Evolutionary conservation across 2,329 filamentous ascomycete genomes (phyloP), one percentile per base, ranked within the genome.

Genomic region (Fusarium mexicanum): DNA sequence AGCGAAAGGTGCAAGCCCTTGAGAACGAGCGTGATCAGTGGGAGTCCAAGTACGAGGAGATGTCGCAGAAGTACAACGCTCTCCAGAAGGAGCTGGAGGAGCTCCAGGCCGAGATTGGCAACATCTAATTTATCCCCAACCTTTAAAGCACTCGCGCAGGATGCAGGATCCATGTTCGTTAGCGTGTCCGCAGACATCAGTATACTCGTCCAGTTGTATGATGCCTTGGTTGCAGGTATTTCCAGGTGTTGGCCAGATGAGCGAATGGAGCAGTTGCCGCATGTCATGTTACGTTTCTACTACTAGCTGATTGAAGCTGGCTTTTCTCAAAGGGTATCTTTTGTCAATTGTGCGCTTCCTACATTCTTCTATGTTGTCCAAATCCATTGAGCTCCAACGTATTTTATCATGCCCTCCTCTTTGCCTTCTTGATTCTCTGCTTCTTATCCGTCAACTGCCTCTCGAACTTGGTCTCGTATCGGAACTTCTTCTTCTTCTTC

Each of bases 11-110:
- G 79, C 94, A 98, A 86, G 96, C 96, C 80, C 92, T 98, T 81
- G 96, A 99, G 87, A 88, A 91, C 81, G 91, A 95, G 84, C 93
- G 94, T 80, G 95, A 98, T 85, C 91, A 95, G 85, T 98, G 95
- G 95, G 96, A 98, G 89, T 84, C 89, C 85, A 98, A 99, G 89
- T 98, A 97, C 87, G 96, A 98, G 87, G 96, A 98, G 85, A 97
- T 98, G 93, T 85, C 92, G 79, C 93, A 95, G 91, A 97, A 98
- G 87, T 93, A 97, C 88, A 86, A 87, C 77, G 84, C 89, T 66
- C 89, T 94, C 79, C 92, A 97, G 89, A 96, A 96, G 89, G 95
- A 98, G 84, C 88, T 98, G 82, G 92, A 97, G 81, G 93, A 96
- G 77, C 94, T 98, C 85, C 94, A 96, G 86, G 86, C 87, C 79